Conservation (phyloP, 495 filamentous ascomycete species). For the Cetradonia linearis region DNA sequence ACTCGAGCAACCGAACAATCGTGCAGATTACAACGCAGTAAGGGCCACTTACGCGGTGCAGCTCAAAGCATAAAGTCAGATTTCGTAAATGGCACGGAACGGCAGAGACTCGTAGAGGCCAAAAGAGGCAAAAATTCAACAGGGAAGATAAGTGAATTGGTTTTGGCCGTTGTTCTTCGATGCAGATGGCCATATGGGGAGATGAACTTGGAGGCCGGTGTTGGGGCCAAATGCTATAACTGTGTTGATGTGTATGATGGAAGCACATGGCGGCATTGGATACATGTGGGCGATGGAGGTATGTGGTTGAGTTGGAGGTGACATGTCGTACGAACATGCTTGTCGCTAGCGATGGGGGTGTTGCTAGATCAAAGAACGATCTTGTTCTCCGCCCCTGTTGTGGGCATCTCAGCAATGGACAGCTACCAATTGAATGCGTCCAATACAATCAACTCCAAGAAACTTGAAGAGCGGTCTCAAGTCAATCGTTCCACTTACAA, state of each 20-base stretch:
- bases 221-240: background rate
- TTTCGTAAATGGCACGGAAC: background rate
- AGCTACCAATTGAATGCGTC: background rate
- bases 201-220: background rate
- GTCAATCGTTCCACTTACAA: background rate
- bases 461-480: background rate
- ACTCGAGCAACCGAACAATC: background rate
- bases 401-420: background rate
- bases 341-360: constrained; percentile 33
- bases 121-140: no score
- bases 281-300: background rate
- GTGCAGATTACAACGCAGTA: background rate
- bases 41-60: background rate
- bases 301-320: no score
- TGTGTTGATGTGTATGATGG: background rate
- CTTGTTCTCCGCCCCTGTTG: background rate
- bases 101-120: background rate
- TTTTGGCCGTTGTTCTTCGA: no score
- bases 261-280: background rate
- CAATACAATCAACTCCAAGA: no score
- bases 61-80: background rate
- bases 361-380: constrained; percentile 1
- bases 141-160: no score
- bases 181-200: background rate
- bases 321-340: no score